Percentiles rank a stretch among this genome's conserved stretches.
Conservation (phyloP, 352 stramenopile genomes). For the Phytophthora europaea region DNA sequence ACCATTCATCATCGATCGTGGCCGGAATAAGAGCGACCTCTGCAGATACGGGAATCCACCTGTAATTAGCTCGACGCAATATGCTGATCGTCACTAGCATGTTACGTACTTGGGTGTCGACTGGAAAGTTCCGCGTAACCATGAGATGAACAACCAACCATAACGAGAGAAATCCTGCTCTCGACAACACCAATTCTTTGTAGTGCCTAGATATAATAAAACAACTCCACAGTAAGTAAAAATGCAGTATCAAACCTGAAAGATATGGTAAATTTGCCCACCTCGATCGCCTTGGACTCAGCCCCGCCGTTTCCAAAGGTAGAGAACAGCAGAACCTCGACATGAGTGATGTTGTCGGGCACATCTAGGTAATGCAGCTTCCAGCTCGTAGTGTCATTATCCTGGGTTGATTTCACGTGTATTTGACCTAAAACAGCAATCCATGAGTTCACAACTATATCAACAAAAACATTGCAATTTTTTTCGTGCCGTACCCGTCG, state of each 20-base stretch:
- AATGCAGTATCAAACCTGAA: not conserved
- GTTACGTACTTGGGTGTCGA: not conserved
- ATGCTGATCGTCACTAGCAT: not conserved
- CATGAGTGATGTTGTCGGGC: not conserved
- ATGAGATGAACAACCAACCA: slow-evolving; percentile 1
- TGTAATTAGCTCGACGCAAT: not conserved
- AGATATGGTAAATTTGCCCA: not conserved
- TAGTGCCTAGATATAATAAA: not conserved
- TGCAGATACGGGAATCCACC: not conserved
- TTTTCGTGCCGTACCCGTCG: not conserved
- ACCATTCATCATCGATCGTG: not conserved
- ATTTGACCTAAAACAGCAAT: not conserved
- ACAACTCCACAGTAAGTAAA: not conserved
- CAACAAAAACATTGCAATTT: not conserved
- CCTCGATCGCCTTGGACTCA: slow-evolving; percentile 3
- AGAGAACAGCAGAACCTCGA: slow-evolving; percentile 2
- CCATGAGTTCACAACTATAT: not conserved
- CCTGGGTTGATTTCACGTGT: not conserved
- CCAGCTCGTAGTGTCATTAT: not conserved
- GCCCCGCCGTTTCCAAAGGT: slow-evolving; percentile 3
- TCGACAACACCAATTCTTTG: not conserved
- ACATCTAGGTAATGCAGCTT: not conserved
- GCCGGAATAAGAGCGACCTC: not conserved
- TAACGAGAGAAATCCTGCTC: not conserved
- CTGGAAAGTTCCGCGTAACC: slow-evolving; percentile 1